Percentiles rank a stretch among this genome's conserved stretches.
Conservation (phyloP, 192 early-diverging fungal genomes). For the Podila verticillata region DNA sequence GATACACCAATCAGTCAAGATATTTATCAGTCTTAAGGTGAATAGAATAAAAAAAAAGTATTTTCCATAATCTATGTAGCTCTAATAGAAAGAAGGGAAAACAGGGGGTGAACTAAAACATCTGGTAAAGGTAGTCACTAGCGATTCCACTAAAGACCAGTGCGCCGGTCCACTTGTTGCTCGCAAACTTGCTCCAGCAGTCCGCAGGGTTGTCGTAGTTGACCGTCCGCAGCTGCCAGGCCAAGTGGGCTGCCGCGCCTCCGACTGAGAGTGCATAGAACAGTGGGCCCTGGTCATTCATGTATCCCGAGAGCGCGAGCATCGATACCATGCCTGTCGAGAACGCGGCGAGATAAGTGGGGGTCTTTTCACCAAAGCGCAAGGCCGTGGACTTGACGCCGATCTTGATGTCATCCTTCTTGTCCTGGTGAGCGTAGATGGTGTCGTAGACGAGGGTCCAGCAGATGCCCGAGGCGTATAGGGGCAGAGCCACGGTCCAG, state of each 20-base stretch:
- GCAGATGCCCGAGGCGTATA: constrained; percentile 85
- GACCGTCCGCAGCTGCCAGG: constrained; percentile 84
- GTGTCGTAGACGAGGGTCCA: constrained; percentile 99
- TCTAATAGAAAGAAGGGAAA: not conserved
- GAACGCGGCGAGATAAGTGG: constrained; percentile 75
- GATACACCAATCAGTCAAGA: not conserved
- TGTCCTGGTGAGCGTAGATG: constrained; percentile 98
- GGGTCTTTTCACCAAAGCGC: constrained; percentile 79
- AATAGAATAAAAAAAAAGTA: no score
- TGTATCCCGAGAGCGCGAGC: constrained; percentile 78
- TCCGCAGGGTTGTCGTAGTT: constrained; percentile 68
- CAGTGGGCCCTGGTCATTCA: constrained; percentile 78
- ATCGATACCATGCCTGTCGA: constrained; percentile 72
- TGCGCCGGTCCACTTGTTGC: constrained; percentile 82
- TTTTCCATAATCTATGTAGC: no score
- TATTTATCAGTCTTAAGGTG: not conserved
- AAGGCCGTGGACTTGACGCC: constrained; percentile 95
- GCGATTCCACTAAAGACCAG: constrained; percentile 80
- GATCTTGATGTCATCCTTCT: constrained; percentile 84
- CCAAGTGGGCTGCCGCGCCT: constrained; percentile 78
- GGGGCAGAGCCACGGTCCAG: constrained; percentile 77
- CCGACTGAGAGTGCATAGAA: constrained; percentile 79
- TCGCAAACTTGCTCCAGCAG: constrained; percentile 84
- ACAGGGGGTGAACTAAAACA: not conserved
- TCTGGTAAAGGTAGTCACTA: constrained; percentile 59